These are phyloP conservation scores for Solanum appendiculatum DNA, from an alignment of 257 asterid genomes.

Conservation along the genomic window DNA sequence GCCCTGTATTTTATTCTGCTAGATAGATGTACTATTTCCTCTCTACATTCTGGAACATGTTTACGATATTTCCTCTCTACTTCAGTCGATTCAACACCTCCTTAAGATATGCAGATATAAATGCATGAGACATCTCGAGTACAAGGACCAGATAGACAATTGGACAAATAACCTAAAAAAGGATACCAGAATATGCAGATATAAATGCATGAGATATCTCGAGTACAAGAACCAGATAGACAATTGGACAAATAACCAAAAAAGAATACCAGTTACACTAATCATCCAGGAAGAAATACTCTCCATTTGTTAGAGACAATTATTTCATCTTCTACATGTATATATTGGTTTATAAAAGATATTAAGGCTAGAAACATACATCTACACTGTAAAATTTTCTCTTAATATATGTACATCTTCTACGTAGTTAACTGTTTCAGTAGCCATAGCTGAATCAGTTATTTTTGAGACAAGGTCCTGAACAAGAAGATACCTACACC, in stretches of 20 bases:
- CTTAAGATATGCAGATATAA: neutral
- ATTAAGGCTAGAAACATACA: neutral
- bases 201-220: neutral
- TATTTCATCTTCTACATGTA: neutral
- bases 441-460: neutral
- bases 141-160: neutral
- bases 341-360: neutral
- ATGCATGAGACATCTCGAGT: neutral
- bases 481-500: constrained; percentile 56
- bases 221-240: neutral
- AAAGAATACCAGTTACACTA: neutral
- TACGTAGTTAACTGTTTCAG: neutral
- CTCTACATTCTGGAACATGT: too few relatives aligned
- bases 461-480: constrained; percentile 39
- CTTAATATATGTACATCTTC: neutral
- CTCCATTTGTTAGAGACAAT: neutral
- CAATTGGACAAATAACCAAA: neutral
- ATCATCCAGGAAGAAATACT: neutral
- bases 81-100: too few relatives aligned
- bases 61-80: too few relatives aligned
- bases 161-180: neutral
- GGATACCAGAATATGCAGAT: neutral
- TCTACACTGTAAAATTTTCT: neutral
- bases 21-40: too few relatives aligned
- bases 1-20: too few relatives aligned